Evolutionary conservation across 257 asterid genomes (phyloP), one percentile per base, ranked within the genome.

Genomic region (Echium plantagineum): DNA sequence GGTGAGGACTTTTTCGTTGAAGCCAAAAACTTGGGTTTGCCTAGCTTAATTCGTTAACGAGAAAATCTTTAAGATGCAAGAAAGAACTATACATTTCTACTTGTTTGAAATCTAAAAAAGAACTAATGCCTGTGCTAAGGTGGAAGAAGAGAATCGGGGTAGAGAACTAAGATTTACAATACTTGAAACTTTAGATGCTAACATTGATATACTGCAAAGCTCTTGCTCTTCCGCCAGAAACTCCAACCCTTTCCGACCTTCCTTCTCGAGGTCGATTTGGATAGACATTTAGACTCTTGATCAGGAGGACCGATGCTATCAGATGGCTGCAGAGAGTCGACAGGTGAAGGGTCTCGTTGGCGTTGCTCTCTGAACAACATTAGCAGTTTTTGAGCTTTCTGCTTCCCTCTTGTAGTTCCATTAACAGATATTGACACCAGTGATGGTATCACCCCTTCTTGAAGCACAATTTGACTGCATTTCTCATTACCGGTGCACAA

Each of bases 391-490:
- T 86, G 95, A 16, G 99, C 96, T 65, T 93, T 93, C 79, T 93
- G 99, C 49, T 85, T 93, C 59, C 97, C 97, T 73, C 97, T 76
- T 68, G 72, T 73, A 1, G 96, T 93, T 64, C 99, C 99, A 0
- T 86, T 93, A 0, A 89, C 97, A 0, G 99, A 89, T 48, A 93
- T 74, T 0, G 94, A 86, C 66, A 93, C 99, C 75, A 93, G 56
- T 0, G 99, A 82, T 18, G 96, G 97, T 46, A 93, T 86, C 24
- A 83, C 99, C 26, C 97, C 99, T 83, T 89, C 97, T 79, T 84
- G 97, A 60, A 89, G 95, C 24, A 93, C 96, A 86, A 93, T 77
- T 66, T 86, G 84, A 67, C 96, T 72, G 84, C 99, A 93, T 52
- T 64, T 83, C 59, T 93, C 96, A 5, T 77, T 78, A n/a, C 86